Evolutionary conservation across 106 monocot genomes (phyloP), one percentile per base, ranked within the genome.

Genomic region (Apostasia ramifera): DNA sequence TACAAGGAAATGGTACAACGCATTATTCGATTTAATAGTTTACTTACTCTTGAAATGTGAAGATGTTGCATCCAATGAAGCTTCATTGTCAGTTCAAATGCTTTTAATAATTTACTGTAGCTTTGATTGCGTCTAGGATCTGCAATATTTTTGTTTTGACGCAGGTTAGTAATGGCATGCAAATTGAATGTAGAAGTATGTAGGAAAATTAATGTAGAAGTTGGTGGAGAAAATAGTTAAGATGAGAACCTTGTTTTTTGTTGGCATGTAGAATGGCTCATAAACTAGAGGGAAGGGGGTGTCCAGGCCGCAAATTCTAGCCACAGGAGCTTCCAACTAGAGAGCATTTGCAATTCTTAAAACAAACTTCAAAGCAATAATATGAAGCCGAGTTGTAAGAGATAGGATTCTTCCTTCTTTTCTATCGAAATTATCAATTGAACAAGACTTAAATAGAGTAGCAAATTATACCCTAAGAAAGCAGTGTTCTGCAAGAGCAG

Each of bases 251-350:
- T 97, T 97, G 80, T 97, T 97, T 79, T 89, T 89, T 44, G 81
- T 97, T 26, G 97, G 89, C 89, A 97, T 77, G 45, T 89, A 97
- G 66, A 97, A 97, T 40, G 86, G 89, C 74, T 92, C 97, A 69
- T 79, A 89, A 57, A 92, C 97, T 71, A 97, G 92, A 46, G 92
- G 97, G 49, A 97, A 92, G 6, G 97, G 95, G 45, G 92, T 97
- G 51, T 92, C 97, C 8, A 92, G 78, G 5, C 92, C 97, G 40
- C 97, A 97, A 47, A 92, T 61, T 82, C 89, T 85, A 39, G 87
- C 74, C 41, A 92, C 76, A n/a, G 97, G 97, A 59, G 97, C 92
- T 85, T 97, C 92, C 57, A 97, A 63, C 92, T 97, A 74, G 42
- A 65, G 2, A 48, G 15, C 9, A 56, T 26, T 26, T 26, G 26